phyloP scores from a whole-genome alignment of 2,329 filamentous ascomycete species.

The Thelonectria blattea region DNA sequence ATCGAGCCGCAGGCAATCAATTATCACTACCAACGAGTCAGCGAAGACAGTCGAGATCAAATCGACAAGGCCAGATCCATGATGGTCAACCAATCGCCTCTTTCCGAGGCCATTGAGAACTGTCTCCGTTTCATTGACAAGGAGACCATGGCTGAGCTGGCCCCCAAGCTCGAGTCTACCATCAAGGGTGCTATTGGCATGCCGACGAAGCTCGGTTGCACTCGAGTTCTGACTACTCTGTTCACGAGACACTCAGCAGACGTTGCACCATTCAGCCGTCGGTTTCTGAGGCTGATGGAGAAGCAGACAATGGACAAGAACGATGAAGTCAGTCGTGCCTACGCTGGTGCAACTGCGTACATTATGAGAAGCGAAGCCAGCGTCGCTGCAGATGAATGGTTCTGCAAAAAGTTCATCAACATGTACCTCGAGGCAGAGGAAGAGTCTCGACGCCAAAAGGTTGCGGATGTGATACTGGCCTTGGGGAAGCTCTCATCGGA shows the following conservation, averaged over 20 bases:
- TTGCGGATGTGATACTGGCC: constrained; percentile 82
- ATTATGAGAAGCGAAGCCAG: constrained; percentile 67
- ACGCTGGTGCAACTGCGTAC: constrained; percentile 86
- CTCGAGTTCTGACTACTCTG: constrained; percentile 81
- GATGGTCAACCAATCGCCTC: constrained; percentile 82
- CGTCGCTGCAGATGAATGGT: constrained; percentile 50
- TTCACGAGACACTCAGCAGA: constrained; percentile 79
- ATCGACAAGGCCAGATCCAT: constrained; percentile 87
- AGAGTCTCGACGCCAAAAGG: constrained; percentile 73
- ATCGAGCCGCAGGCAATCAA: constrained; percentile 90
- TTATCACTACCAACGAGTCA: constrained; percentile 88
- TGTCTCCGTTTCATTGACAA: constrained; percentile 85
- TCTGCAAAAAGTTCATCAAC: constrained; percentile 62
- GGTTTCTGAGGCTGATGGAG: constrained; percentile 78
- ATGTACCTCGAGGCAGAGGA: constrained; percentile 86
- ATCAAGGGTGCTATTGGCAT: constrained; percentile 89
- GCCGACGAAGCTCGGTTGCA: constrained; percentile 92
- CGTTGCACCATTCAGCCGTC: constrained; percentile 76
- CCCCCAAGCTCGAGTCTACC: constrained; percentile 73
- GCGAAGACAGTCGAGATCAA: constrained; percentile 84
- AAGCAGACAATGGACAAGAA: constrained; percentile 90
- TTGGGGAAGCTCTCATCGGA: constrained; percentile 89
- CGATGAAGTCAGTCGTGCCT: constrained; percentile 89
- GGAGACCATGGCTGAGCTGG: constrained; percentile 75
- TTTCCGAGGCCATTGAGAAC: constrained; percentile 91